phyloP scores from a whole-genome alignment of 2,329 filamentous ascomycete genomes.

The Neonectria magnoliae region DNA sequence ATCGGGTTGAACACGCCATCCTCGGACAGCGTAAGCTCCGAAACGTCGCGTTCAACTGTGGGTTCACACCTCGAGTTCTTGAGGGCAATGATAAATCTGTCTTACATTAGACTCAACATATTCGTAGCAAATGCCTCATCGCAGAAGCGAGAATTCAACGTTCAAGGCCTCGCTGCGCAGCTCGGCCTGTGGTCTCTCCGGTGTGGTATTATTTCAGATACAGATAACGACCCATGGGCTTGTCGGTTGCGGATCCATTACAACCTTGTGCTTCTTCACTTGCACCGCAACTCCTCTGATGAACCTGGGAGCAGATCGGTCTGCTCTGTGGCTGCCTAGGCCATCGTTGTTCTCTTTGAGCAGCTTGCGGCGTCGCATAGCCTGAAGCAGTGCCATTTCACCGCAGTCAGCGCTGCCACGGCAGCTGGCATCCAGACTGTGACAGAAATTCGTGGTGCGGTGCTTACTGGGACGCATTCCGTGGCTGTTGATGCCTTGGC shows the following conservation, averaged over 20 bases:
- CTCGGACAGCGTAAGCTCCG: background rate
- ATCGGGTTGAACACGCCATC: conserved; percentile 27
- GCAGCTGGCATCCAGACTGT: conserved; percentile 37
- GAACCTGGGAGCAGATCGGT: conserved; percentile 29
- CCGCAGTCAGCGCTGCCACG: conserved; percentile 35
- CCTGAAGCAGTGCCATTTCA: conserved; percentile 39
- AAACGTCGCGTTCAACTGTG: conserved; percentile 7
- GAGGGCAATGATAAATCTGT: conserved; percentile 30
- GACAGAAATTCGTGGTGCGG: conserved; percentile 29
- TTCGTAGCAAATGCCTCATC: conserved; percentile 31
- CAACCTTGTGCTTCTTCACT: conserved; percentile 32
- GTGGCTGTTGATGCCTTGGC: conserved; percentile 35
- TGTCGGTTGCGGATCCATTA: conserved; percentile 36
- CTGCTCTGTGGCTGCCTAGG: conserved; percentile 37
- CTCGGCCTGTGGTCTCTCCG: conserved; percentile 33
- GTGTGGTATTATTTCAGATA: conserved; percentile 31
- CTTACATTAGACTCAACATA: conserved; percentile 36
- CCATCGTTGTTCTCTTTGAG: conserved; percentile 33
- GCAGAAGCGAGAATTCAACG: conserved; percentile 18
- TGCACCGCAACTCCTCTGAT: conserved; percentile 25
- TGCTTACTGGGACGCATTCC: conserved; percentile 27
- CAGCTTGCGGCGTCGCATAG: conserved; percentile 26
- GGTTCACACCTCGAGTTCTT: conserved; percentile 28
- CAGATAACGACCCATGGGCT: conserved; percentile 29
- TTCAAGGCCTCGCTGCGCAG: conserved; percentile 31